Base-by-base conservation (phyloP, 768 basidiomycete species). In the Suillus subluteus region DNA sequence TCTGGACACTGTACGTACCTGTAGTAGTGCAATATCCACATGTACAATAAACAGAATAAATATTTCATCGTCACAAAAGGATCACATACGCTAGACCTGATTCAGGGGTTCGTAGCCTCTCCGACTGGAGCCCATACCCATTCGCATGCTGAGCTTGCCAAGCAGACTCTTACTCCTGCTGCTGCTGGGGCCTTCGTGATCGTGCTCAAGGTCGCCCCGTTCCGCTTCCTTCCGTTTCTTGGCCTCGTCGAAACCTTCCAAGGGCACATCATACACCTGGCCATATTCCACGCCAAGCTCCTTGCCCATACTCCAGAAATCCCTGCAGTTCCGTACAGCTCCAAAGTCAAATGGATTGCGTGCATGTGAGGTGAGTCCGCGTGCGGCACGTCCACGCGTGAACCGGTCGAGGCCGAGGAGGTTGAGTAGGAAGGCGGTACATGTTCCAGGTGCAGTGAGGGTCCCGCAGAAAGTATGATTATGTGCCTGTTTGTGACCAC, bases 281-380 rank as follows among this genome's bases (percentile, higher is more conserved):
- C 94, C 92, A 79, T 98, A 99, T 75, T 96, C 91, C 56, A 99
- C 92, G 3, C 94, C 94, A 32, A 97, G 80, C 77, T 94, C 92
- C 67, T 83, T 83, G 30, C 96, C 94, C 65, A 86, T 86, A 59
- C 88, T 88, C 97, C 97, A 99, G 78, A 99, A 99, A 81, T 99
- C 97, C 72, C 86, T 88, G 76, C 95, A 96, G 74, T 96, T 96
- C 65, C 83, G 82, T 23, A 86, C 79, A 18, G 91, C 56, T 2
- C 96, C 96, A 26, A 92, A 72, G 78, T 98, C 95, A 76, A 99
- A 99, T 48, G 97, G 98, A 79, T 99, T 99, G 62, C 87, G 84
- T 44, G 92, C 90, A 65, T 86, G 89, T 7, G 87, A 82, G 26
- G 69, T 38, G 64, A 99, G 88, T 30, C 96, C 96, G 70, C 93